phyloP scores from a whole-genome alignment of 352 stramenopile species.

The Phytophthora europaea region DNA sequence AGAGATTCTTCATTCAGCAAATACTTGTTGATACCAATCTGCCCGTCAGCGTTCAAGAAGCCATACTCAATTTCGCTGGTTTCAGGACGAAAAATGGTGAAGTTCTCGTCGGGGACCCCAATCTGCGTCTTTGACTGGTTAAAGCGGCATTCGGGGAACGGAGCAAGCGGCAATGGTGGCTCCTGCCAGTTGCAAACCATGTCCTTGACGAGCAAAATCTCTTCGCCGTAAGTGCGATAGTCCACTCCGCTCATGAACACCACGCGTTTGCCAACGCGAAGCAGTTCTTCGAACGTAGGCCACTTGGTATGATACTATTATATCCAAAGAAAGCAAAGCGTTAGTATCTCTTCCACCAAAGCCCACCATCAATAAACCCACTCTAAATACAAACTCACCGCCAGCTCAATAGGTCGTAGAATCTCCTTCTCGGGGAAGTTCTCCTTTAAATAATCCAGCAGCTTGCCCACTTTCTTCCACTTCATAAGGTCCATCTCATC shows the following conservation, averaged over 20 bases:
- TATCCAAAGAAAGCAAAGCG: not conserved
- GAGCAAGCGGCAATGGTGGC: conserved; percentile 62
- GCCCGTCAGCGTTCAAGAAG: conserved; percentile 82
- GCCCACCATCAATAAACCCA: not conserved
- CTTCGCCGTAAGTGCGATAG: conserved; percentile 68
- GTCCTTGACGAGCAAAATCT: conserved; percentile 83
- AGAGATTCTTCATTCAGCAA: conserved; percentile 76
- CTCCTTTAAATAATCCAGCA: conserved; percentile 73
- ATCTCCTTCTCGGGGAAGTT: conserved; percentile 76
- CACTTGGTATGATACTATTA: conserved; percentile 57
- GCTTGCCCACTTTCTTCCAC: conserved; percentile 82
- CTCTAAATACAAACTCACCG: conserved; percentile 38
- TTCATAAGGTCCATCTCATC: conserved; percentile 76
- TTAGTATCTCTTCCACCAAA: not conserved
- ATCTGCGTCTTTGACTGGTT: conserved; percentile 54
- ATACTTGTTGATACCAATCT: conserved; percentile 74
- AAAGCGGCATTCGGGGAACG: conserved; percentile 69
- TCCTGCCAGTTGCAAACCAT: conserved; percentile 85
- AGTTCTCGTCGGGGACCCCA: conserved; percentile 51
- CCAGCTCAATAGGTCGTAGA: conserved; percentile 68
- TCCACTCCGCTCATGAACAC: conserved; percentile 85
- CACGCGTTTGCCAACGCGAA: conserved; percentile 70
- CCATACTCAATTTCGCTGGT: conserved; percentile 89
- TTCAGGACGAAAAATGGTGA: conserved; percentile 82
- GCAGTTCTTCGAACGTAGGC: conserved; percentile 74